phyloP scores from a whole-genome alignment of 2,329 filamentous ascomycete genomes.

The Madurella mycetomatis region DNA sequence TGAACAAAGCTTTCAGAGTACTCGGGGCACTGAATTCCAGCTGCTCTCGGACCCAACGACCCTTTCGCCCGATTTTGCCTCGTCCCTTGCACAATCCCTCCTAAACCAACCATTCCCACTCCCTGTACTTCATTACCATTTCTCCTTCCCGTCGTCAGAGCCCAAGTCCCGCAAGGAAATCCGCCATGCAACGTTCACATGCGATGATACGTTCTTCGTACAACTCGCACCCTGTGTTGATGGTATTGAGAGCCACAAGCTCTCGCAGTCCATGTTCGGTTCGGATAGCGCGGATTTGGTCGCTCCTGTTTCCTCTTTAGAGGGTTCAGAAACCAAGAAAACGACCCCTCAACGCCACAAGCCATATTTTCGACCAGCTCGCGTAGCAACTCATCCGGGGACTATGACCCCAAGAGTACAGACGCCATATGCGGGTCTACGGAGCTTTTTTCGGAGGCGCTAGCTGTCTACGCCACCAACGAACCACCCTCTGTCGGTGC shows the following conservation, averaged over 20 bases:
- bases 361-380: constrained; percentile 31
- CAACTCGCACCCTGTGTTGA: constrained; percentile 22
- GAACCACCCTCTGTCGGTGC: constrained; percentile 6
- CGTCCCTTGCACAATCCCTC: constrained; percentile 44
- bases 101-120: constrained; percentile 44
- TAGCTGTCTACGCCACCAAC: neutral
- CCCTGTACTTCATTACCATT: constrained; percentile 31
- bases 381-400: constrained; percentile 27
- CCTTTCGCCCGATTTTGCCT: constrained; percentile 37
- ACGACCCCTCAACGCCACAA: constrained; percentile 28
- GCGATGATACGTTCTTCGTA: constrained; percentile 14
- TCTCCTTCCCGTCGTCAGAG: constrained; percentile 33
- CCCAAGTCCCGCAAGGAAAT: constrained; percentile 45
- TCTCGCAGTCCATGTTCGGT: constrained; percentile 38
- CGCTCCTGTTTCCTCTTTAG: neutral
- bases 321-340: constrained; percentile 16
- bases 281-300: constrained; percentile 22
- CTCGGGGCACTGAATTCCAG: constrained; percentile 8
- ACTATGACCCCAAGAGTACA: constrained; percentile 31
- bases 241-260: constrained; percentile 36
- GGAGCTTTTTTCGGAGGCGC: constrained; percentile 20
- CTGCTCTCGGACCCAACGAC: constrained; percentile 22
- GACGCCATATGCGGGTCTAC: constrained; percentile 21
- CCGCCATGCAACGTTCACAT: constrained; percentile 27
- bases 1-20: neutral